Evolutionary conservation across 2,329 filamentous ascomycete genomes (phyloP).

Genomic region (Colletotrichum sp.): DNA sequence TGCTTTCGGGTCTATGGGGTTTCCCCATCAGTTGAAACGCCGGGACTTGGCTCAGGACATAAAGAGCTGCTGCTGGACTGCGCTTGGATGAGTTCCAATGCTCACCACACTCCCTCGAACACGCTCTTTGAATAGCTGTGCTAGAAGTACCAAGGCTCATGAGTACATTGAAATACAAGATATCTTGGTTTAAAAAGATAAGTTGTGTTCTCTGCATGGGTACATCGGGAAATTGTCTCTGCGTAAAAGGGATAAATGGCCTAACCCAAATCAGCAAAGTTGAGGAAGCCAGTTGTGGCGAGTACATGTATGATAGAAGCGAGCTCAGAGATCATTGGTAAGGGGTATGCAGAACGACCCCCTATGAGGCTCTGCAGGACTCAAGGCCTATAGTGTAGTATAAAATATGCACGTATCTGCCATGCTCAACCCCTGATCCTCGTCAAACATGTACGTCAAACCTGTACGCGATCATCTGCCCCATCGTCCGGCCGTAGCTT

Average conservation of each 20-base stretch:
- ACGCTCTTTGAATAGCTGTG: neutral
- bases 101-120: fast-evolving
- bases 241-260: no score
- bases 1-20: no score
- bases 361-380: neutral
- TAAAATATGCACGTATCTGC: neutral
- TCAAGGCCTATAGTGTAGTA: neutral
- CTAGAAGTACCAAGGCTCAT: neutral
- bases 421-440: neutral
- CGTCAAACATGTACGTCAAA: neutral
- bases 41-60: neutral
- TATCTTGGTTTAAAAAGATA: no score
- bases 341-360: neutral
- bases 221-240: no score
- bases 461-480: neutral
- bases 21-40: no score
- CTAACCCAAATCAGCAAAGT: no score
- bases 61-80: neutral
- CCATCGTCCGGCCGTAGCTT: neutral
- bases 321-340: neutral
- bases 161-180: neutral
- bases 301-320: neutral
- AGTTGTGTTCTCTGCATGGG: no score
- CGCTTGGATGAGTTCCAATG: neutral
- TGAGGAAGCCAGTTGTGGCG: neutral